phyloP scores from a whole-genome alignment of 352 stramenopile genomes.

The Pythium volutum region DNA sequence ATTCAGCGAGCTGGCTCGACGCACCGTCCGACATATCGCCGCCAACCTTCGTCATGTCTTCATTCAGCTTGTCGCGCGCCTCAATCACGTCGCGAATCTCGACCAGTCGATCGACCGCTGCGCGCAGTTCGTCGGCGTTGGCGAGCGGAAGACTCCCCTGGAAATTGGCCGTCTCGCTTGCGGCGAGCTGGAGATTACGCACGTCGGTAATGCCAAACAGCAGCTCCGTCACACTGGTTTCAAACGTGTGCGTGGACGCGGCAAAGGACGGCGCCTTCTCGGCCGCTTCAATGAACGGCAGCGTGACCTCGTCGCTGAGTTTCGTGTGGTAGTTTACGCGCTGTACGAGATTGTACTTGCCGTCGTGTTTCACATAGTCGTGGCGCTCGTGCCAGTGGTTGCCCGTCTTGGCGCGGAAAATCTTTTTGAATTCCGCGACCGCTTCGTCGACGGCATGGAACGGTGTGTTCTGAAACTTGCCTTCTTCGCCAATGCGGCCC shows the following conservation, averaged over 20 bases:
- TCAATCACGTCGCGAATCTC: conserved; percentile 53
- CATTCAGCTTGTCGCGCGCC: conserved; percentile 42
- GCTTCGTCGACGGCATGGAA: conserved; percentile 53
- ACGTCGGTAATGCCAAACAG: conserved; percentile 73
- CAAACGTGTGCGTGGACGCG: conserved; percentile 35
- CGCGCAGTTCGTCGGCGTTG: conserved; percentile 51
- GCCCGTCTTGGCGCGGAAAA: conserved; percentile 73
- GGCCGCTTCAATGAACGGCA: conserved; percentile 44
- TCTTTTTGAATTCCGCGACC: conserved; percentile 76
- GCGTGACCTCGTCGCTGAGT: conserved; percentile 51
- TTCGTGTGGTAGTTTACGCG: conserved; percentile 54
- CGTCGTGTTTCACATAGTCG: conserved; percentile 52
- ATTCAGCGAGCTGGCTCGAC: conserved; percentile 33
- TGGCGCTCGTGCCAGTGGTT: conserved; percentile 56
- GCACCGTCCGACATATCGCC: conserved; percentile 48
- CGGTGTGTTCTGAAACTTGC: conserved; percentile 79
- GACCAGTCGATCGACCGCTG: conserved; percentile 41
- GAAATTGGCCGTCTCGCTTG: conserved; percentile 47
- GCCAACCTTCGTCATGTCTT: conserved; percentile 46
- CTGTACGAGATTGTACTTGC: conserved; percentile 78
- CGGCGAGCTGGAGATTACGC: conserved; percentile 60
- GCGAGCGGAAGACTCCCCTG: conserved; percentile 53
- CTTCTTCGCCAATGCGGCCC: conserved; percentile 66
- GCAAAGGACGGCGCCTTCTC: conserved; percentile 32
- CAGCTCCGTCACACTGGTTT: conserved; percentile 41